phyloP scores from a whole-genome alignment of 768 basidiomycete genomes.

The Suillus subluteus region DNA sequence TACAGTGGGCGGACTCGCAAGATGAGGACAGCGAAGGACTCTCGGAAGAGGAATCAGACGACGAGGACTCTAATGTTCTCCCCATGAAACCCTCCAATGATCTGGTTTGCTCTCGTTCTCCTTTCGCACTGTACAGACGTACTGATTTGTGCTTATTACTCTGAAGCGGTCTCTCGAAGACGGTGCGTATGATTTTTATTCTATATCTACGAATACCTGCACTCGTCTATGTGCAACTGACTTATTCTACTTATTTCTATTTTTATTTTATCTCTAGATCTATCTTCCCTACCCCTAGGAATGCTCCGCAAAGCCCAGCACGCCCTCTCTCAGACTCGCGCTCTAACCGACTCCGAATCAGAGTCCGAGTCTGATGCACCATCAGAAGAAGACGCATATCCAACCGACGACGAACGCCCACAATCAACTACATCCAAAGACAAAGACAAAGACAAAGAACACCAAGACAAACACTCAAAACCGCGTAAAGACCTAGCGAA shows the following conservation, averaged over 20 bases:
- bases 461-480: slow-evolving; percentile 45
- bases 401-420: slow-evolving; percentile 15
- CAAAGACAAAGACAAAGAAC: slow-evolving; percentile 40
- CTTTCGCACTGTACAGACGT: not conserved
- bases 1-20: slow-evolving; percentile 62
- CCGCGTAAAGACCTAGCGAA: slow-evolving; percentile 54
- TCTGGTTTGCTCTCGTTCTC: slow-evolving; percentile 17
- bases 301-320: slow-evolving; percentile 67
- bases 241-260: slow-evolving; percentile 11
- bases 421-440: slow-evolving; percentile 19
- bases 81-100: slow-evolving; percentile 16
- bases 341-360: slow-evolving; percentile 43
- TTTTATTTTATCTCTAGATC: slow-evolving; percentile 42
- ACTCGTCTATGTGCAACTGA: not conserved
- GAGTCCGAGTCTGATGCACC: slow-evolving; percentile 35
- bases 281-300: slow-evolving; percentile 65
- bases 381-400: slow-evolving; percentile 22
- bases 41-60: slow-evolving; percentile 16
- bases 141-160: not conserved
- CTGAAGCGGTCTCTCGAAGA: slow-evolving; percentile 33
- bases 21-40: slow-evolving; percentile 24
- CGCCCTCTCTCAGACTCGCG: slow-evolving; percentile 47
- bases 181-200: slow-evolving; percentile 22
- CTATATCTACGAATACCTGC: not conserved
- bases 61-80: slow-evolving; percentile 17